phyloP scores from a whole-genome alignment of 2,329 filamentous ascomycete species.

The Penicillium vulpinum region DNA sequence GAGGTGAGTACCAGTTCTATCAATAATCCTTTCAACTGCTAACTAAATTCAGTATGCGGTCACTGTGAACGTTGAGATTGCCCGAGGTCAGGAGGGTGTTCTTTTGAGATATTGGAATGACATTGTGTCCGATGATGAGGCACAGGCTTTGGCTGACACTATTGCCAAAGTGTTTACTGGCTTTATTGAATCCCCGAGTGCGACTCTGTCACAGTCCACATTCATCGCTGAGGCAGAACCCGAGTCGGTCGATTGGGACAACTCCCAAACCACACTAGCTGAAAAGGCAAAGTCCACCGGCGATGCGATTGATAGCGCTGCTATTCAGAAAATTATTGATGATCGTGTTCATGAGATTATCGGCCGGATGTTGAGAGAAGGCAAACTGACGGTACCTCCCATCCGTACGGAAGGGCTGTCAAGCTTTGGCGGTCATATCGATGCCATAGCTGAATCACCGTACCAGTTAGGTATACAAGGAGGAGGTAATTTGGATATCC shows the following conservation, averaged over 20 bases:
- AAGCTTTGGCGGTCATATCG: constrained; percentile 12
- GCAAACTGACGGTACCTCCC: constrained; percentile 26
- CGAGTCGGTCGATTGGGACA: constrained; percentile 12
- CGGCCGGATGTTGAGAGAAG: constrained; percentile 34
- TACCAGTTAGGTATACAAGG: constrained; percentile 17
- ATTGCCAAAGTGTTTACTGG: constrained; percentile 35
- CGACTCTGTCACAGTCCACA: constrained; percentile 24
- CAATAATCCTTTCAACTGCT: background rate
- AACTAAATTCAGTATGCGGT: constrained; percentile 36
- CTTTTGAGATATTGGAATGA: constrained; percentile 44
- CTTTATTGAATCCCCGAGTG: constrained; percentile 33
- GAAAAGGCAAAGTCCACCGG: constrained; percentile 14
- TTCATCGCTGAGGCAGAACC: constrained; percentile 10
- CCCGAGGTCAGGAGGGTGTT: constrained; percentile 37
- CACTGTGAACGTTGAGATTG: constrained; percentile 43
- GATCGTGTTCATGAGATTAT: constrained; percentile 38
- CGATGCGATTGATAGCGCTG: constrained; percentile 21
- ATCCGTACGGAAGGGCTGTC: constrained; percentile 16
- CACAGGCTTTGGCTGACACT: constrained; percentile 29
- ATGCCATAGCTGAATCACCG: constrained; percentile 20
- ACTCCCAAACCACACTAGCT: constrained; percentile 16
- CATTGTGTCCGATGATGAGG: constrained; percentile 38
- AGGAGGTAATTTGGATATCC: constrained; percentile 25
- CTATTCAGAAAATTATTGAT: constrained; percentile 37
- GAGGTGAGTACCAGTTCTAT: constrained; percentile 31